These are phyloP conservation scores for Omphalotus guepiniiformis DNA, from an alignment of 768 basidiomycete genomes.

Conservation along the genomic window DNA sequence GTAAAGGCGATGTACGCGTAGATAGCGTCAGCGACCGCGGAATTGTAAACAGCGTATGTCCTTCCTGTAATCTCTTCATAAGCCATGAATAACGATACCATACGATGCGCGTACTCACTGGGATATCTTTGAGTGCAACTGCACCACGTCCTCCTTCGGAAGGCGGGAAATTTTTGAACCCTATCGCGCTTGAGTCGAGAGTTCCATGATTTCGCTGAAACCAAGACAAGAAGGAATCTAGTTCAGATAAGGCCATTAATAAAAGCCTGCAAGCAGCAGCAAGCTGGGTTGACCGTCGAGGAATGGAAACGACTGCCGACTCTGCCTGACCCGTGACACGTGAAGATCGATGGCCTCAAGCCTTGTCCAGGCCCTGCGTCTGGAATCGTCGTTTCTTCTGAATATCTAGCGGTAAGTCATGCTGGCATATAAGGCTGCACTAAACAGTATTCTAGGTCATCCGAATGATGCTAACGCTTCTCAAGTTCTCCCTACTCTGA, in stretches of 20 bases:
- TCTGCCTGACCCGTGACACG: too few species aligned
- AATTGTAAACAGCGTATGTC: slow-evolving; percentile 73
- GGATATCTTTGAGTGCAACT: slow-evolving; percentile 68
- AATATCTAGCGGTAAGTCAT: too few species aligned
- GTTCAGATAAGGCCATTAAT: slow-evolving; percentile 3
- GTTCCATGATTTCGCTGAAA: slow-evolving; percentile 48
- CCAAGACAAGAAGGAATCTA: slow-evolving; percentile 47
- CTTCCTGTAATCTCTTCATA: slow-evolving; percentile 45
- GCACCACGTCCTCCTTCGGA: slow-evolving; percentile 69
- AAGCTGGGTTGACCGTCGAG: too few species aligned
- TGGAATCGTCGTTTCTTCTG: too few species aligned
- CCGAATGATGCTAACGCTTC: background rate
- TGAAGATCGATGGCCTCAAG: too few species aligned
- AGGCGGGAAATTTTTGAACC: slow-evolving; percentile 39
- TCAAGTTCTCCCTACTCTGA: slow-evolving; percentile 11
- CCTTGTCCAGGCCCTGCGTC: too few species aligned
- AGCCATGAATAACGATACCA: background rate
- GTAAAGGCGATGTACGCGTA: slow-evolving; percentile 68
- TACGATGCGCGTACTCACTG: slow-evolving; percentile 35
- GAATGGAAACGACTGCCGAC: too few species aligned
- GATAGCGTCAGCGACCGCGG: slow-evolving; percentile 78
- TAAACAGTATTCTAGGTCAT: background rate
- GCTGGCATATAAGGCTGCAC: too few species aligned
- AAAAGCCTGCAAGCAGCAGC: background rate
- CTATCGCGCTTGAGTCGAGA: slow-evolving; percentile 45